Base-by-base conservation (phyloP, 148 eudicot species). In the Fallopia convolvulus region DNA sequence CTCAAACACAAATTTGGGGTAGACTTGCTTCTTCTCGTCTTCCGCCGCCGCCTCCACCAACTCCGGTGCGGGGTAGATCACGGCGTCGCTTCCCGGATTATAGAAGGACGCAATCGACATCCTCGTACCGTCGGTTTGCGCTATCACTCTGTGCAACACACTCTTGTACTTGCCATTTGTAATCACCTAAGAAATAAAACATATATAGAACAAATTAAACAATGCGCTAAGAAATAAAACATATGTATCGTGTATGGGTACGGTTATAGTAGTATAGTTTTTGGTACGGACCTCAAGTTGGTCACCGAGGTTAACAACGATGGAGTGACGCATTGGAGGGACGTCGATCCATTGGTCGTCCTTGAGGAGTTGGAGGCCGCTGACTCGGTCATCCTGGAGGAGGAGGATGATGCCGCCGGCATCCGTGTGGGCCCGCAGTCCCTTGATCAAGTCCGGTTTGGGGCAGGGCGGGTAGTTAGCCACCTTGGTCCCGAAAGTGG, bases 391-490 rank as follows among this genome's bases (percentile, higher is more conserved):
- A 39, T 91, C 95, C 63, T 91, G 95, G 81, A 91, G 87, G 77
- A 91, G 90, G 36, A 91, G 86, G 83, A 91, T 89, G 82, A 91
- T 85, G 77, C 95, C 95, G 21, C 95, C 95, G 1, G 95, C 95
- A 70, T 91, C 95, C 21, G 95, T 91, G 83, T 91, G 95, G 70
- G 92, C 95, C 8, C 95, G 86, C 12, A 91, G 91, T 3, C 95
- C 95, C 82, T 89, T 91, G 79, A 91, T 86, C 79, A 89, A 55
- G 42, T 91, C 92, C 15, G 95, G 92, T 70, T 87, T 83, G 9
- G 95, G 95, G 63, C 95, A 91, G 13, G 95, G 91, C 15, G 95
- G 95, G 81, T 91, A 91, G 83, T 89, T 91, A 81, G 88, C 85
- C 40, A 91, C 95, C 77, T 91, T 91, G 74, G 95, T 89, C 1